phyloP scores from a whole-genome alignment of 2,329 filamentous ascomycete species.

The Sclerotinia minor region DNA sequence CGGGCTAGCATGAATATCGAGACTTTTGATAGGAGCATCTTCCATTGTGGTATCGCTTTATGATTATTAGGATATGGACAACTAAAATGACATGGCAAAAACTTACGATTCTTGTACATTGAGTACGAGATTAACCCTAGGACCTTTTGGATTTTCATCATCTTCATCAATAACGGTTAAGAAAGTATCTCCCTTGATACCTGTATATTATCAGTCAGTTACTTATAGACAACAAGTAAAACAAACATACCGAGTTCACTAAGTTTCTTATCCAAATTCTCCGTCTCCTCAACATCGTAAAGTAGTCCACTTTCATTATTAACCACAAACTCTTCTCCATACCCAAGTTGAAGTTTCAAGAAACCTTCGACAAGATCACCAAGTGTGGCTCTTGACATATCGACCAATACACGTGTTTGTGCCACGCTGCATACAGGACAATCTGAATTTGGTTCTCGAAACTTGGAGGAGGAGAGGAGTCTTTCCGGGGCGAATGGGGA shows the following conservation, averaged over 20 bases:
- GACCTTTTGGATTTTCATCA: constrained; percentile 69
- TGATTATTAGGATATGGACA: not conserved
- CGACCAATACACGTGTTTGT: constrained; percentile 65
- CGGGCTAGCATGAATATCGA: constrained; percentile 34
- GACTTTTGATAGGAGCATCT: constrained; percentile 55
- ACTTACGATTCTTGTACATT: constrained; percentile 63
- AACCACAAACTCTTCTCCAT: constrained; percentile 78
- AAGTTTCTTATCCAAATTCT: constrained; percentile 80
- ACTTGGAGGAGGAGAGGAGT: constrained; percentile 58
- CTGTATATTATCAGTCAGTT: constrained; percentile 42
- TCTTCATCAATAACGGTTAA: constrained; percentile 83
- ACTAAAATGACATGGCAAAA: not conserved
- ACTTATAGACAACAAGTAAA: not conserved
- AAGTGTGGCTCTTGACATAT: constrained; percentile 71
- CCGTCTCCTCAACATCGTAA: constrained; percentile 86
- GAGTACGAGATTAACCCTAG: constrained; percentile 79
- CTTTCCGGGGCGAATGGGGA: constrained; percentile 63
- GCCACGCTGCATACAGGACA: constrained; percentile 82
- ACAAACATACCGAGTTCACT: constrained; percentile 63
- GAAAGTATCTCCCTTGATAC: constrained; percentile 71
- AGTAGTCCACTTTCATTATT: constrained; percentile 74
- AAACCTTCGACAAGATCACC: constrained; percentile 76
- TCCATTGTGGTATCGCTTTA: constrained; percentile 38
- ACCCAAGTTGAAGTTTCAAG: constrained; percentile 69
- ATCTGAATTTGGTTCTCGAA: constrained; percentile 68